phyloP scores from a whole-genome alignment of 106 monocot genomes.

The Chionographis japonica region DNA sequence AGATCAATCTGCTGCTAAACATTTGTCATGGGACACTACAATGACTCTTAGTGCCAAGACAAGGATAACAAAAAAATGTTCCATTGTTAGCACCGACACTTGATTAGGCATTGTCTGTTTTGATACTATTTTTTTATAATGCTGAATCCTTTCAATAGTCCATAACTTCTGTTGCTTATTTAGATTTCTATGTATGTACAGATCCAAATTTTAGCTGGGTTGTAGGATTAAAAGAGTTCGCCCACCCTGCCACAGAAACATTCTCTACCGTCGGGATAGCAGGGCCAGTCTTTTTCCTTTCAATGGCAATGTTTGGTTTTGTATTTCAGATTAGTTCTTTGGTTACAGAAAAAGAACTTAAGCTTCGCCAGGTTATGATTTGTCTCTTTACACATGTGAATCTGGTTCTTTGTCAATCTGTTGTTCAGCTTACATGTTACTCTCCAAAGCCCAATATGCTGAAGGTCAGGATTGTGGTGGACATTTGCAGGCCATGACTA shows the following conservation, averaged over 20 bases:
- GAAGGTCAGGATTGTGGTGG: not conserved
- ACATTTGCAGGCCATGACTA: conserved; percentile 84
- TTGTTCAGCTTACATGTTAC: not conserved
- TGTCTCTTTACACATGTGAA: not conserved
- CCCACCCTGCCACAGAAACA: conserved; percentile 83
- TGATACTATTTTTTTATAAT: not conserved
- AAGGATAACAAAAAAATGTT: no score
- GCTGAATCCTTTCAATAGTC: not conserved
- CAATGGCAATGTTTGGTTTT: conserved; percentile 95
- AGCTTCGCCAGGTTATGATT: conserved; percentile 78
- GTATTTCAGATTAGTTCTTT: conserved; percentile 89
- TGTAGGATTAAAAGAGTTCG: conserved; percentile 89
- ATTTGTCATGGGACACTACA: no score
- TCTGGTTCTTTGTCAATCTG: not conserved
- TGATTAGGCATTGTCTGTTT: no score
- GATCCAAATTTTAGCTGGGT: conserved; percentile 86
- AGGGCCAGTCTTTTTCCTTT: conserved; percentile 91
- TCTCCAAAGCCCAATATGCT: not conserved
- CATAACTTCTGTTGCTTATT: not conserved
- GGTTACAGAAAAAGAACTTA: conserved; percentile 91
- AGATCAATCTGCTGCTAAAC: not conserved
- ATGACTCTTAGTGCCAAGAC: no score
- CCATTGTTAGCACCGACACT: no score
- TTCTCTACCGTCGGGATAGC: conserved; percentile 67
- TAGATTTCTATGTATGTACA: conserved; percentile 14